A percentile compares a stretch with the other conserved stretches of the same genome.
Evolutionary conservation across 2,329 filamentous ascomycete genomes (phyloP).

Genomic region (Aspergillus vadensis): DNA sequence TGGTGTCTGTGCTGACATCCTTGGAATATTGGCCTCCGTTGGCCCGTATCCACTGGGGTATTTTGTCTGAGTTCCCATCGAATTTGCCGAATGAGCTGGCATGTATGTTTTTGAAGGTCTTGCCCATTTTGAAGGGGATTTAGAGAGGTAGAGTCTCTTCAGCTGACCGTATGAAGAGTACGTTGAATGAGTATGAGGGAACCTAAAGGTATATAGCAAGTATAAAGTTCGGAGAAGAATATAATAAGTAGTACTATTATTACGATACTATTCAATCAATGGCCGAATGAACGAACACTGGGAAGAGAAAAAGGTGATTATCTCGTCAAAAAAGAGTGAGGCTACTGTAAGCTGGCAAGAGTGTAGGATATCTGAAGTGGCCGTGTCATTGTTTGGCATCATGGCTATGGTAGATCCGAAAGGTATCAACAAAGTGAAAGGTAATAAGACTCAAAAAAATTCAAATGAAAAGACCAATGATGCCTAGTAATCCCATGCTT

Average conservation of each 20-base stretch:
- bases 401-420: not conserved
- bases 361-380: not conserved
- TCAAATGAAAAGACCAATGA: not conserved
- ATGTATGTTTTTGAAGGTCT: constrained; percentile 54
- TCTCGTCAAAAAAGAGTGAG: not conserved
- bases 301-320: too few relatives aligned
- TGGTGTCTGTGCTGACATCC: constrained; percentile 59
- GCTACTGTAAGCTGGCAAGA: not conserved
- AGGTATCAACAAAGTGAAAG: not conserved
- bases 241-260: too few relatives aligned
- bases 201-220: too few relatives aligned
- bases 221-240: too few relatives aligned
- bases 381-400: not conserved
- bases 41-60: constrained; percentile 65
- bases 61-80: constrained; percentile 54
- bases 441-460: not conserved
- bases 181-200: too few relatives aligned
- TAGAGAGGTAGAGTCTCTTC: not conserved
- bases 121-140: constrained; percentile 34
- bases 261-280: not conserved
- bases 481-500: not conserved
- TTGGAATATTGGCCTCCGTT: constrained; percentile 63
- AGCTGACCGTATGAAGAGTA: too few relatives aligned
- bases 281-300: not conserved
- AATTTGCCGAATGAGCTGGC: constrained; percentile 64